Percentiles rank a stretch among this genome's conserved stretches.
These are phyloP conservation scores for Nicotiana sylvestris DNA, from an alignment of 257 asterid genomes.

Conservation along the genomic window DNA sequence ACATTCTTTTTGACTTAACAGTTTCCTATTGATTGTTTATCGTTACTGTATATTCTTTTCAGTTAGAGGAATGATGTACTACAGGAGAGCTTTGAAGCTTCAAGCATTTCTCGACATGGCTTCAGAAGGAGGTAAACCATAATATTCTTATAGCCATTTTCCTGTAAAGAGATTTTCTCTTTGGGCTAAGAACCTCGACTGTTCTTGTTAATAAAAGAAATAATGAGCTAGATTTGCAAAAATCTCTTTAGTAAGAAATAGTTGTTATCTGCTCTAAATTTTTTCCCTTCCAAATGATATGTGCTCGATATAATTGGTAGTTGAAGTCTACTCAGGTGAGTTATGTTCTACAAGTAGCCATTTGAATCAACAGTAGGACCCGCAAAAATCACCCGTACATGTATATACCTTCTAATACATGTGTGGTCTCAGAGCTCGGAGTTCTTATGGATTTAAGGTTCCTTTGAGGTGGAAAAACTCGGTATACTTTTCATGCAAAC, in stretches of 20 bases:
- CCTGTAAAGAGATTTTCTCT: neutral
- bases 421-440: neutral
- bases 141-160: neutral
- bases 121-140: conserved; percentile 59
- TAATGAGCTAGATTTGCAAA: neutral
- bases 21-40: conserved; percentile 10
- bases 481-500: neutral
- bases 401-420: neutral
- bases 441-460: neutral
- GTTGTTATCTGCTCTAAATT: neutral
- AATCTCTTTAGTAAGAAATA: neutral
- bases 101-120: conserved; percentile 99
- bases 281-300: neutral
- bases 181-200: neutral
- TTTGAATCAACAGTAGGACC: neutral
- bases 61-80: conserved; percentile 99
- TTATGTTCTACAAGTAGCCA: neutral
- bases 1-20: neutral
- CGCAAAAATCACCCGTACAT: neutral
- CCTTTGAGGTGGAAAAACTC: neutral
- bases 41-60: conserved; percentile 21
- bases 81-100: conserved; percentile 94
- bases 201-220: neutral
- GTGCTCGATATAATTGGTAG: neutral
- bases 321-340: neutral